Evolutionary conservation across 768 basidiomycete species (phyloP), one percentile per base, ranked within the genome.

Genomic region (Lentinus brumalis): DNA sequence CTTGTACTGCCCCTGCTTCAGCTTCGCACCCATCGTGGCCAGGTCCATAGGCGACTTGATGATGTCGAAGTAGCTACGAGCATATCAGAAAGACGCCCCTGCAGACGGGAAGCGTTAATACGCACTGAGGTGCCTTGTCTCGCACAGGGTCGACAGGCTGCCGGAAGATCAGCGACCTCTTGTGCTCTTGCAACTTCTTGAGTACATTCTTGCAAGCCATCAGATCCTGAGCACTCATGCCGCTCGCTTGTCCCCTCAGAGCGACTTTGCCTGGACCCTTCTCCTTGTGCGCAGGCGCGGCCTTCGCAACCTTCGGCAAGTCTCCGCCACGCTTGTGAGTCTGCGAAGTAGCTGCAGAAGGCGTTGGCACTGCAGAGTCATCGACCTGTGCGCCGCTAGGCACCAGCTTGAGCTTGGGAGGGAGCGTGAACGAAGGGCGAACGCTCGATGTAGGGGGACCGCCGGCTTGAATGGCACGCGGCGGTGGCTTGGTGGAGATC

Each of bases 41-140:
- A 98, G 79, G 70, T 99, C 97, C 93, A 99, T 98, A 0, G 97
- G 96, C 11, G 89, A 81, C 73, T 91, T 91, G 73, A 99, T 88
- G 60, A 95, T 76, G 55, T 91, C 87, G 68, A 94, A 94, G 73
- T 98, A 98, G 66, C 95, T 96, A 61, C 42, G 9, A 47, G 7
- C n/a, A 30, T 30, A 11, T 39, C 9, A 42, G 56, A 54, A 42
- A n/a, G 5, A 21, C 3, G 8, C 5, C 12, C 21, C 21, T 26
- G 21, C 4, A 18, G 9, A 38, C 8, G 5, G 15, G 16, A 44
- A 26, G 4, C 15, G 51, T 46, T 30, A 18, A 46, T 59, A 66
- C 54, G 18, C 72, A 96, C 92, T 91, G 91, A 16, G 92, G 92
- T 10, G 94, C 95, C 68, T 85, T 83, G 68, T 97, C 95, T 64